Percentiles rank a stretch among this genome's conserved stretches.
Conservation (phyloP, 1,284 basidiomycete genomes). For the Fistulina hepatica region DNA sequence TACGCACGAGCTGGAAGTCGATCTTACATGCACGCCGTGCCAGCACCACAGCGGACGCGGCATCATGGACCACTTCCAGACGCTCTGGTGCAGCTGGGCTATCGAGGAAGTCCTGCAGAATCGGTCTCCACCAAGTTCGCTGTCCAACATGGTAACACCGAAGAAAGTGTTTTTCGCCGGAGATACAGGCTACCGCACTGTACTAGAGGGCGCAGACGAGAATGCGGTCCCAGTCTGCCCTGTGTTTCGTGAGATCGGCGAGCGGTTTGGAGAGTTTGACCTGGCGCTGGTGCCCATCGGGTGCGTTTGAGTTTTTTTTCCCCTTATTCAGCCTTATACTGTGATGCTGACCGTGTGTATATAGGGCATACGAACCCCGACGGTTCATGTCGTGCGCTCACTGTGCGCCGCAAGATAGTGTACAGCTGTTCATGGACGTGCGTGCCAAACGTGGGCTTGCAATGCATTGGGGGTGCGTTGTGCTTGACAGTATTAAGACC, state of each 20-base stretch:
- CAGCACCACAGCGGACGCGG: conserved; percentile 46
- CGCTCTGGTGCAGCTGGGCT: conserved; percentile 54
- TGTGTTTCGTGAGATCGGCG: conserved; percentile 58
- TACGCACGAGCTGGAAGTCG: conserved; percentile 19
- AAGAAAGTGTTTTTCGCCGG: conserved; percentile 55
- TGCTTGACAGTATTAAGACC: too few species aligned
- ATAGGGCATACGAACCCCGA: conserved; percentile 56
- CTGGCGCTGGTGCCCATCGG: conserved; percentile 58
- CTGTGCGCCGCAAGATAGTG: conserved; percentile 50
- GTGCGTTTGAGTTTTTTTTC: conserved; percentile 22
- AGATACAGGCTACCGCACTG: conserved; percentile 51
- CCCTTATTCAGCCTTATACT: too few species aligned
- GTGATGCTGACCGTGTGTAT: conserved; percentile 8
- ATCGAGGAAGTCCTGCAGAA: not conserved
- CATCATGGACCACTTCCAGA: conserved; percentile 38
- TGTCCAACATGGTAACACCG: conserved; percentile 7
- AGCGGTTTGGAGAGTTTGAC: conserved; percentile 48
- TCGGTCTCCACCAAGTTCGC: too few species aligned
- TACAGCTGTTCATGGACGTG: conserved; percentile 54
- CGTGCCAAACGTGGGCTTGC: conserved; percentile 45
- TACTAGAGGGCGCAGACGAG: conserved; percentile 16
- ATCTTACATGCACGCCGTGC: conserved; percentile 36
- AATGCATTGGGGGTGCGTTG: conserved; percentile 56
- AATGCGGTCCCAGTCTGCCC: conserved; percentile 34
- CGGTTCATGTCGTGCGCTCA: conserved; percentile 48